phyloP scores from a whole-genome alignment of 2,329 filamentous ascomycete genomes.

The Claviceps lovelessii region DNA sequence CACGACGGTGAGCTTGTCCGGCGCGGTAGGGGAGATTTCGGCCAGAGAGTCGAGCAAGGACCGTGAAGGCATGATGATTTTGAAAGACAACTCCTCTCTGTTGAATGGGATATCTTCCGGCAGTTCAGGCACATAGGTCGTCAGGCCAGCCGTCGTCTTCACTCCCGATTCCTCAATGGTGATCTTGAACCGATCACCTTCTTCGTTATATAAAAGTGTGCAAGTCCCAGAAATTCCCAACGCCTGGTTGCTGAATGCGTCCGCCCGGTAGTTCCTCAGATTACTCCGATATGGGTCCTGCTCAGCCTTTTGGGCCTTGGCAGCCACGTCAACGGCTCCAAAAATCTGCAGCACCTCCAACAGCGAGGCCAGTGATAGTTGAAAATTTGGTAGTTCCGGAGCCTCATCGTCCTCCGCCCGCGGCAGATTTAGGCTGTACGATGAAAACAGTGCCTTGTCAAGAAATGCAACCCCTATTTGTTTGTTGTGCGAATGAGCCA shows the following conservation, averaged over 20 bases:
- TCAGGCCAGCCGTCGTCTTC: conserved; percentile 77
- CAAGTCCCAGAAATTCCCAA: conserved; percentile 78
- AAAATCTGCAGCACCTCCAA: conserved; percentile 95
- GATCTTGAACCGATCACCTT: conserved; percentile 68
- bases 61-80: conserved; percentile 81
- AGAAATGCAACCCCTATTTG: conserved; percentile 50
- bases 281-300: conserved; percentile 48
- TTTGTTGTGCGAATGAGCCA: conserved; percentile 6
- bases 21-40: conserved; percentile 57
- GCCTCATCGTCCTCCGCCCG: conserved; percentile 23
- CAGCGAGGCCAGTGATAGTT: conserved; percentile 73
- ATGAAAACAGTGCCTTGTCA: conserved; percentile 77
- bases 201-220: conserved; percentile 59
- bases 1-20: conserved; percentile 54
- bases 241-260: conserved; percentile 71
- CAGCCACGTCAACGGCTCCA: conserved; percentile 58
- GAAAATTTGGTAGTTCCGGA: conserved; percentile 52
- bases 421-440: conserved; percentile 54
- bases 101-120: conserved; percentile 80
- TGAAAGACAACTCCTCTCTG: conserved; percentile 65
- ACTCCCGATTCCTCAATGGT: conserved; percentile 76
- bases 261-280: conserved; percentile 46
- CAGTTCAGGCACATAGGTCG: conserved; percentile 67
- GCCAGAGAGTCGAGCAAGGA: conserved; percentile 58
- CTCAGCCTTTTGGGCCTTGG: conserved; percentile 42